These are phyloP conservation scores for Podospora pseudocomata DNA, from an alignment of 495 filamentous ascomycete species.

Conservation along the genomic window DNA sequence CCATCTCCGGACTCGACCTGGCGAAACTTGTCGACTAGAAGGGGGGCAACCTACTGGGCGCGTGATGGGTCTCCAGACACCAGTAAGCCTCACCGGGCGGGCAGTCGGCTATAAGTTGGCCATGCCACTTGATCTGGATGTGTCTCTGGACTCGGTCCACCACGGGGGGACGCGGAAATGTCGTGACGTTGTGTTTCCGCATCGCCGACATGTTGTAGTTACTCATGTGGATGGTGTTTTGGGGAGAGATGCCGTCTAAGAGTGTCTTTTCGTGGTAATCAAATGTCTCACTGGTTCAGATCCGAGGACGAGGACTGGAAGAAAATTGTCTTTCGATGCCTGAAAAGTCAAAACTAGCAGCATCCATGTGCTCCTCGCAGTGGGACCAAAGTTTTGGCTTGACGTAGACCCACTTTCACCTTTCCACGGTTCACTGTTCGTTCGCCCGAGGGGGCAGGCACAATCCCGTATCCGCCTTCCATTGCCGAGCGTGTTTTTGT, in stretches of 20 bases:
- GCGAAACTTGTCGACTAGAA: constrained; percentile 1
- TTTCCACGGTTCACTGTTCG: neutral
- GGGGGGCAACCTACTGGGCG: constrained; percentile 42
- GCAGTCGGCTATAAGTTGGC: constrained; percentile 48
- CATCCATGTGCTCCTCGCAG: constrained; percentile 18
- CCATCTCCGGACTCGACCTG: neutral
- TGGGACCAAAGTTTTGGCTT: constrained; percentile 21
- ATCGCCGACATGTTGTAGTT: constrained; percentile 38
- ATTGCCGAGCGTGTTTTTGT: neutral
- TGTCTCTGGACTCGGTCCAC: constrained; percentile 48
- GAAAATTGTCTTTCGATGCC: constrained; percentile 21
- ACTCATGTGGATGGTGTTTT: constrained; percentile 10
- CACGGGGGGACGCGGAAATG: constrained; percentile 56
- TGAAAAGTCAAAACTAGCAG: constrained; percentile 19
- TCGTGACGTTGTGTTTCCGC: constrained; percentile 51
- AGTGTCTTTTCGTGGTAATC: neutral
- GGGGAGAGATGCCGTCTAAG: neutral
- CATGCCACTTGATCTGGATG: constrained; percentile 52
- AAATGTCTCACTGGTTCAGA: neutral
- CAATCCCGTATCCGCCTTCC: neutral
- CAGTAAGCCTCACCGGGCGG: constrained; percentile 53
- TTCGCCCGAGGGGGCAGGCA: neutral
- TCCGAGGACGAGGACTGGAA: neutral
- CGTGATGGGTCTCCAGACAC: constrained; percentile 58
- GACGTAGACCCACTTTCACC: constrained; percentile 13